Evolutionary conservation across 2,329 filamentous ascomycete genomes (phyloP).

Genomic region (Cladophialophora immunda): DNA sequence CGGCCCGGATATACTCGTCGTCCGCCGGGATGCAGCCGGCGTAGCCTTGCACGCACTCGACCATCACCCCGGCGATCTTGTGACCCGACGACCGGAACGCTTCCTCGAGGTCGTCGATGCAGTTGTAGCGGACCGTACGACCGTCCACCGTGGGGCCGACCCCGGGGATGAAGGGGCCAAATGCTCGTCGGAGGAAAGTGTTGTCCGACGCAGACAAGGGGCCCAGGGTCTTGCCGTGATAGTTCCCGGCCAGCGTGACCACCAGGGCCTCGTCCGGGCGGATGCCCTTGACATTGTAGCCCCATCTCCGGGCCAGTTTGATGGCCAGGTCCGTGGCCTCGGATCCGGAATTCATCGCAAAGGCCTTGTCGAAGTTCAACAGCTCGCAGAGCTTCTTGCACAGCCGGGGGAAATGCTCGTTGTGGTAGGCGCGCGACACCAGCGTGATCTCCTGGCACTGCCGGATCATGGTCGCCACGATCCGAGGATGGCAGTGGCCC

Average conservation of each 20-base stretch:
- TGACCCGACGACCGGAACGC: not conserved
- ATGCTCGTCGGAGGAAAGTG: constrained; percentile 2
- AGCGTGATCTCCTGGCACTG: constrained; percentile 25
- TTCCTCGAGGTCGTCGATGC: constrained; percentile 4
- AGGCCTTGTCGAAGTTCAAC: constrained; percentile 20
- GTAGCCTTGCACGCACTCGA: constrained; percentile 21
- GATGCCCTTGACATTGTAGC: constrained; percentile 32
- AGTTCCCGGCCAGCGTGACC: constrained; percentile 22
- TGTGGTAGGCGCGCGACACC: constrained; percentile 3
- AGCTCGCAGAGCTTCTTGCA: constrained; percentile 21
- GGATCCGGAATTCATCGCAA: constrained; percentile 31
- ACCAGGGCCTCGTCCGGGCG: constrained; percentile 25
- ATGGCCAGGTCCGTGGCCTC: constrained; percentile 31
- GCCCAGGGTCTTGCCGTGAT: constrained; percentile 27
- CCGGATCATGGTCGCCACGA: constrained; percentile 26
- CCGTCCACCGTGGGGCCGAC: not conserved
- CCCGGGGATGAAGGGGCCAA: constrained; percentile 3
- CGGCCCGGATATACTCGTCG: constrained; percentile 4
- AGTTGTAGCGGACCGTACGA: not conserved
- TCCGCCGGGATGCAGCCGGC: not conserved
- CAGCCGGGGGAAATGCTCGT: constrained; percentile 26
- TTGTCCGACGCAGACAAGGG: constrained; percentile 20
- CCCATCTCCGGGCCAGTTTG: constrained; percentile 34
- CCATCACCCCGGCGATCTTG: constrained; percentile 13
- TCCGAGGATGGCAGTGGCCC: constrained; percentile 32